phyloP scores from a whole-genome alignment of 306 rosid genomes.

The Sphenostylis stenocarpa region DNA sequence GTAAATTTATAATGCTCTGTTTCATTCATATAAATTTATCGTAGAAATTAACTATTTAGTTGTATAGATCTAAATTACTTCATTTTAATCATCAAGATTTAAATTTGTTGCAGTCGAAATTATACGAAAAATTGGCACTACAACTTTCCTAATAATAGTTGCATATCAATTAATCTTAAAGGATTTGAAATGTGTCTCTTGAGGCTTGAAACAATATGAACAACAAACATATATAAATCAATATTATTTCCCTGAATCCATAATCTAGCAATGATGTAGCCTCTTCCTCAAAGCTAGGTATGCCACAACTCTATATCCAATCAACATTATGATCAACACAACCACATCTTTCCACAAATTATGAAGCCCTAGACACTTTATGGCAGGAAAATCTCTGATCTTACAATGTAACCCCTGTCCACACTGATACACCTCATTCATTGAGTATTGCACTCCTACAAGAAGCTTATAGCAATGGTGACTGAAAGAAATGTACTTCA shows the following conservation, averaged over 20 bases:
- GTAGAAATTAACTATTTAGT: too few species aligned
- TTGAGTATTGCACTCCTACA: slow-evolving; percentile 67
- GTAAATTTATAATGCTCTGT: too few species aligned
- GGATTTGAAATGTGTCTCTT: background rate
- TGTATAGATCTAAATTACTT: background rate
- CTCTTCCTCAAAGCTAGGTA: slow-evolving; percentile 63
- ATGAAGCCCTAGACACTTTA: slow-evolving; percentile 51
- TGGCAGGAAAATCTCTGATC: slow-evolving; percentile 59
- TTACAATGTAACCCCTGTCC: slow-evolving; percentile 47
- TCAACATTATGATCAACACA: slow-evolving; percentile 62
- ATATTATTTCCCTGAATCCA: background rate
- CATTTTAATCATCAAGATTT: background rate
- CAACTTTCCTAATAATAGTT: background rate
- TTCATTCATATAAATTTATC: too few species aligned
- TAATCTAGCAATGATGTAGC: slow-evolving; percentile 48
- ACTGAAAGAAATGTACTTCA: slow-evolving; percentile 65
- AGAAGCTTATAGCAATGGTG: slow-evolving; percentile 74
- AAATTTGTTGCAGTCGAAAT: background rate
- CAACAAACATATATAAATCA: background rate
- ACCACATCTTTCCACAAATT: slow-evolving; percentile 58
- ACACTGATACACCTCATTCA: slow-evolving; percentile 56
- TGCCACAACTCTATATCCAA: slow-evolving; percentile 74
- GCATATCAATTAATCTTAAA: slow-evolving; percentile 1
- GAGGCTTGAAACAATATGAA: background rate
- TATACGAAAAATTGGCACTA: background rate